Evolutionary conservation across 2,329 filamentous ascomycete genomes (phyloP), one percentile per base, ranked within the genome.

Genomic region (Cordyceps cateniannulata): DNA sequence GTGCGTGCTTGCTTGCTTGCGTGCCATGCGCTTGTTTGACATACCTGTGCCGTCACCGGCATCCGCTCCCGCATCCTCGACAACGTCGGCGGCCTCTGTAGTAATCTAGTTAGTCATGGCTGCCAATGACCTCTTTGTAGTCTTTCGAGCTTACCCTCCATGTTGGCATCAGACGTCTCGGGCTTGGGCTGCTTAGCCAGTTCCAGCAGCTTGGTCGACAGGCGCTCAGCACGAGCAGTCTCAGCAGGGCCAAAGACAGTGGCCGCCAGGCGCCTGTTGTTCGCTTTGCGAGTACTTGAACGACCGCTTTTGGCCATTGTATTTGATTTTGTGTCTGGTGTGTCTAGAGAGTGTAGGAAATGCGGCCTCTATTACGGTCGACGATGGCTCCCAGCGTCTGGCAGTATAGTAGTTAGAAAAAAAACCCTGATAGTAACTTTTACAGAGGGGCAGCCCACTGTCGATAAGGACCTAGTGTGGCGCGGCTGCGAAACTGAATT

Each of bases 221-320:
- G 84, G 66, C 93, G 87, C 75, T 93, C 88, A 58, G 87, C 88
- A 67, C 93, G 85, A 50, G 89, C 92, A 68, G 82, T 79, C 73
- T 93, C 91, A 60, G 87, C 86, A 18, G 93, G 93, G 1, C 88
- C 90, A 75, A 96, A 97, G 66, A 97, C 88, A 65, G 85, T 86
- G 66, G 84, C 80, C 74, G 93, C 93, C 65, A 96, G 82, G 68
- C 85, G 87, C 67, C 84, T 82, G 77, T 92, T 91, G 79, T 97
- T 97, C 69, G 82, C 81, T 79, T 97, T 97, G 69, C 81, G 85
- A 66, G 84, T 80, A 72, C 88, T 96, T 66, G 93, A 85, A 73
- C 93, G 84, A 63, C 89, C 80, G 72, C 90, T 89, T 74, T 96
- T 97, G 25, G 93, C 93, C 93, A 97, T 98, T 68, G 60, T 82